Conservation (phyloP, 805 yeast genomes). For the Yarrowia sp. region DNA sequence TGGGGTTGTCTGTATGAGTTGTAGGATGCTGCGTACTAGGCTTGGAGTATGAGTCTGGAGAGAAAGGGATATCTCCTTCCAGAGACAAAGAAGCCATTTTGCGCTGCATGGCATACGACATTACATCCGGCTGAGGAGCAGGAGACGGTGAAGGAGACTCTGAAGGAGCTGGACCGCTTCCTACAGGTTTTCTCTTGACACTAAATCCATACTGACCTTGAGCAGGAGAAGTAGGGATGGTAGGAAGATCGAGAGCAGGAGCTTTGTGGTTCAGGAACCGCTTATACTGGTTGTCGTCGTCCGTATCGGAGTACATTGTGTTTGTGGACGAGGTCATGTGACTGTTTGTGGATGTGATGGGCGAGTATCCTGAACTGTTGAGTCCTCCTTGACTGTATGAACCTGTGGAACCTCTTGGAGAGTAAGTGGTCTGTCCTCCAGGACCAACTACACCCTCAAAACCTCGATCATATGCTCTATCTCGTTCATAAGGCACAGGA, state of each 20-base stretch:
- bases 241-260: constrained; percentile 6
- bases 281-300: background rate
- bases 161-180: background rate
- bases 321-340: constrained; percentile 15
- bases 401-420: constrained; percentile 21
- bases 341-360: constrained; percentile 5
- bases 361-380: constrained; percentile 14
- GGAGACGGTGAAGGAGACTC: background rate
- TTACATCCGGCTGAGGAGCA: background rate
- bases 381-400: background rate
- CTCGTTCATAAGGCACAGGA: constrained; percentile 8
- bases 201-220: constrained; percentile 21
- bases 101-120: constrained; percentile 19
- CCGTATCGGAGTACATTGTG: constrained; percentile 11
- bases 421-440: constrained; percentile 4
- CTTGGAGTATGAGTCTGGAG: constrained; percentile 31
- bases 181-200: constrained; percentile 20
- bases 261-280: constrained; percentile 21
- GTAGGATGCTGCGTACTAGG: background rate
- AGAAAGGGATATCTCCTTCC: constrained; percentile 31
- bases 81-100: constrained; percentile 13
- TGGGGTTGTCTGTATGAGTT: background rate
- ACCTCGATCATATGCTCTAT: constrained; percentile 12
- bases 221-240: constrained; percentile 14
- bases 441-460: background rate